phyloP scores from a whole-genome alignment of 1,139 yeast genomes.

The Sugiyamaella castrensis region DNA sequence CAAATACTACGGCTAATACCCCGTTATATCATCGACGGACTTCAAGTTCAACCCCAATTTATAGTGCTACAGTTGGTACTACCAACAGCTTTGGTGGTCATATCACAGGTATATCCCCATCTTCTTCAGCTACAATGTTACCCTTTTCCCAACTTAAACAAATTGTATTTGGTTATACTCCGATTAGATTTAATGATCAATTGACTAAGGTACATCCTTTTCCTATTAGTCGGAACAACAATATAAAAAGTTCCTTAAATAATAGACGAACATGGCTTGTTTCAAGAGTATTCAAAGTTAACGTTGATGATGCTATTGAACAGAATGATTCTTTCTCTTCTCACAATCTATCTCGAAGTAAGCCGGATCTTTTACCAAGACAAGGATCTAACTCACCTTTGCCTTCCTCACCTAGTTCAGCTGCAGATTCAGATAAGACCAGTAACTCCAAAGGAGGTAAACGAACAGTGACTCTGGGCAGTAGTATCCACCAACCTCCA shows the following conservation, averaged over 20 bases:
- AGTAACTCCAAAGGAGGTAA: neutral
- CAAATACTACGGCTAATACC: neutral
- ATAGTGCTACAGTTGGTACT: neutral
- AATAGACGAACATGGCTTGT: conserved; percentile 24
- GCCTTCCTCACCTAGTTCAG: neutral
- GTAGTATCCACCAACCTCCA: neutral
- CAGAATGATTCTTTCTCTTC: neutral
- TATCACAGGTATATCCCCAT: neutral
- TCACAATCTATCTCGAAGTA: neutral
- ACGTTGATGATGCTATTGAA: conserved; percentile 8
- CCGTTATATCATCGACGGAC: conserved; percentile 8
- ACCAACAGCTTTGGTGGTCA: too few species aligned
- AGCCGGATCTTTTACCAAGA: neutral
- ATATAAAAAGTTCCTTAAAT: neutral
- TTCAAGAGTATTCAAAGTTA: conserved; percentile 25
- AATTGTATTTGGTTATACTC: conserved; percentile 30
- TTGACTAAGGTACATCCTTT: conserved; percentile 30
- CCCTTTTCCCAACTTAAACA: conserved; percentile 24
- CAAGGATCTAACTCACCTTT: neutral
- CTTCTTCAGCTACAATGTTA: conserved; percentile 13
- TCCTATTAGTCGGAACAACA: conserved; percentile 9
- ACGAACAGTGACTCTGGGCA: neutral
- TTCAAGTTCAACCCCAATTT: conserved; percentile 3
- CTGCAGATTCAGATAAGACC: neutral
- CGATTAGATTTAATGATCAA: conserved; percentile 24